phyloP scores from a whole-genome alignment of 148 eudicot genomes.

The Fagopyrum esculentum region DNA sequence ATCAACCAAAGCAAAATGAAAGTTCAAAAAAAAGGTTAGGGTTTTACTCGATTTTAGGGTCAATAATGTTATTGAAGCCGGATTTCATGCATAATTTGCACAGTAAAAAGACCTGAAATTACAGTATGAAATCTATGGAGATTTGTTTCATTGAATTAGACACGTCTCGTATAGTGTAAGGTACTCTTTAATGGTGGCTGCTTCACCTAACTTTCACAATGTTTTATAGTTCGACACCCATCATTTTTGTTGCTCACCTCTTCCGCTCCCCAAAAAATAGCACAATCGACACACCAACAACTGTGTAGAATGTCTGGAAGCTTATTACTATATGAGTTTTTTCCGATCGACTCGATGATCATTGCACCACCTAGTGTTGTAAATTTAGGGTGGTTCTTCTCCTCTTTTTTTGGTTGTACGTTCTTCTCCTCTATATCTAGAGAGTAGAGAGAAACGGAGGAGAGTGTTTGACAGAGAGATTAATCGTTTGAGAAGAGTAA shows the following conservation, averaged over 20 bases:
- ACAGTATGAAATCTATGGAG: background rate
- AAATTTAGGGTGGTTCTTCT: background rate
- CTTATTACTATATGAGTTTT: background rate
- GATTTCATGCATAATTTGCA: no score
- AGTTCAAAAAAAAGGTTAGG: conserved; percentile 15
- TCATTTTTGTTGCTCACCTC: conserved; percentile 15
- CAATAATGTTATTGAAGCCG: no score
- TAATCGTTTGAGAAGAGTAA: background rate
- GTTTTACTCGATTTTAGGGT: no score
- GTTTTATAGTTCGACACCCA: conserved; percentile 68
- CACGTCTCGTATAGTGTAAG: background rate
- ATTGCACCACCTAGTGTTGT: background rate
- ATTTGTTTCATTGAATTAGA: background rate
- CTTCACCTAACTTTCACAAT: background rate
- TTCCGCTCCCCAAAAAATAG: background rate
- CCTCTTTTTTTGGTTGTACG: background rate
- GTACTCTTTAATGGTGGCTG: background rate
- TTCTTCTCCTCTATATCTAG: background rate
- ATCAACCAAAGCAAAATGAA: no score
- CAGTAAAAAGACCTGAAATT: no score
- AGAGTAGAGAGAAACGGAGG: background rate
- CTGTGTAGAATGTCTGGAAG: background rate
- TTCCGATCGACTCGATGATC: background rate
- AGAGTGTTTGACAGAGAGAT: background rate
- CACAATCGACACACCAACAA: background rate